Base-by-base conservation (phyloP, 345 rosid species). In the Reutealis trisperma region DNA sequence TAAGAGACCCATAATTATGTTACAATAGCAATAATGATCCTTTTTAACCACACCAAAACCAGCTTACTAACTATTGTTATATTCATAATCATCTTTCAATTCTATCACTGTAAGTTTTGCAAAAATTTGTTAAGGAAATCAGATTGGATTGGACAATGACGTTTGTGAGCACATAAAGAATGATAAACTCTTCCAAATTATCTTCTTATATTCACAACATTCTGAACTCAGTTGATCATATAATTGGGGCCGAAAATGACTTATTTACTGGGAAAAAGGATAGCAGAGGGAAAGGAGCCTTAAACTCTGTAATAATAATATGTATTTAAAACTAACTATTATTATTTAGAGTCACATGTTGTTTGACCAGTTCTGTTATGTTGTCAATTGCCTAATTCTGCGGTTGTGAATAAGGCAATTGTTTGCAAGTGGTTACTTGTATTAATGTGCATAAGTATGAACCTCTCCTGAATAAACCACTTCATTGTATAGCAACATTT, bases 1-100 rank as follows among this genome's bases (percentile, higher is more conserved):
- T 60, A 61, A 25, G 59, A 63, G 16, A 21, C 22, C 72, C 72
- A 44, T 78, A 52, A 42, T 63, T 78, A 78, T 70, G n/a, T 22
- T 37, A 16, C 13, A 24, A 67, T 57, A 19, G 49, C 12, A 16
- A 57, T 19, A 9, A 13, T 76, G 62, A 34, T 54, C 25, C n/a
- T 13, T 5, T 70, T 27, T 51, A 15, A 37, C 25, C 18, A 73
- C 0, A 22, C n/a, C 57, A 60, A 30, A 49, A 49, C 61, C 49
- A 49, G 47, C 34, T 12, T 47, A 6, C 22, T 19, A 37, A 16
- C 24, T 21, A n/a, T 51, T 51, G 24, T 32, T 71, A 55, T 32
- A 54, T 21, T 19, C 1, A 70, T 4, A 32, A 52, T 45, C 18
- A 60, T 14, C 16, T 73, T 59, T 60, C 13, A 42, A n/a, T 55